Conservation (phyloP, 805 yeast genomes). For the Pachysolen tannophilus region DNA sequence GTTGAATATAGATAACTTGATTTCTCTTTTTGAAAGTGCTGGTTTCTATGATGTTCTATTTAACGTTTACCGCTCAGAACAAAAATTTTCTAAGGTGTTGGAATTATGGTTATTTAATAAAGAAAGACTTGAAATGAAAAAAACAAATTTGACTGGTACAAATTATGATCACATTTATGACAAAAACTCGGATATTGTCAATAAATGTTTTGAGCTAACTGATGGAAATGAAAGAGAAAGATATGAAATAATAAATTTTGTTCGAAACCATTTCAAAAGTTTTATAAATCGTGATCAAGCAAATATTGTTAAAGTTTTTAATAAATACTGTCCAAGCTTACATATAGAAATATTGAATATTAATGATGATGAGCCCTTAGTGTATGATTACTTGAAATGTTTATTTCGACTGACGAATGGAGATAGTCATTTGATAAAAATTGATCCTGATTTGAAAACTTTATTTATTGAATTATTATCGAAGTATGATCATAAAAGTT, state of each 20-base stretch:
- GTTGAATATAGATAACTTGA: conserved; percentile 36
- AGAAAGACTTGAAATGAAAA: conserved; percentile 6
- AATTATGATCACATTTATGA: conserved; percentile 3
- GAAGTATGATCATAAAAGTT: conserved; percentile 12
- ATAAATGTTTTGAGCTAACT: conserved; percentile 16
- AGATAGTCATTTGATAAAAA: conserved; percentile 8
- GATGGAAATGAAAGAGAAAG: conserved; percentile 11
- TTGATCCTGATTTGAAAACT: conserved; percentile 11
- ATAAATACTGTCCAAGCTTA: conserved; percentile 27
- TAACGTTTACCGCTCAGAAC: conserved; percentile 45
- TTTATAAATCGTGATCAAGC: conserved; percentile 21
- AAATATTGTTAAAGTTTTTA: conserved; percentile 28
- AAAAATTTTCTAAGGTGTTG: conserved; percentile 43
- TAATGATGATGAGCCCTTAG: conserved; percentile 17
- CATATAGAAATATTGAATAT: conserved; percentile 29
- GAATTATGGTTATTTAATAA: conserved; percentile 38
- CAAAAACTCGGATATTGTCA: conserved; percentile 16
- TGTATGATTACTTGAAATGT: conserved; percentile 25
- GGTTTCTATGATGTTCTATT: conserved; percentile 53
- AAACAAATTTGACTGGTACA: not conserved
- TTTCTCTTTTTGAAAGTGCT: conserved; percentile 44
- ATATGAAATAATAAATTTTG: conserved; percentile 17
- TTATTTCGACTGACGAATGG: conserved; percentile 19
- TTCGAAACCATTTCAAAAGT: conserved; percentile 20
- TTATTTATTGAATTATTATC: conserved; percentile 21